Percentiles rank a stretch among this genome's conserved stretches.
These are phyloP conservation scores for Eutypa lata DNA, from an alignment of 2,329 filamentous ascomycete species.

Conservation along the genomic window DNA sequence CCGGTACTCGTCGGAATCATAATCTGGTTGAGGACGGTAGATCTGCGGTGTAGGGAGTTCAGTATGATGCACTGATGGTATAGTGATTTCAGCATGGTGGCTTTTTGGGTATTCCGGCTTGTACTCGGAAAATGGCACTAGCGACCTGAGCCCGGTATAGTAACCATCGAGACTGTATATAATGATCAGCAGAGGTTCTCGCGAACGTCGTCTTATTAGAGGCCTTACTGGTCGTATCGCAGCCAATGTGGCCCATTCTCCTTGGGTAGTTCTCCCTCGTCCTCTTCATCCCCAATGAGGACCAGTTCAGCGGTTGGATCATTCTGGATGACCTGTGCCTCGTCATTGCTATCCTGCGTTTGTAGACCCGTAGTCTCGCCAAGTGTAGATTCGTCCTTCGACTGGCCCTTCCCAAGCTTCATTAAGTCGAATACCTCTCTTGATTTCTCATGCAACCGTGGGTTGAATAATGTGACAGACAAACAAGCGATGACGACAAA, in stretches of 20 bases:
- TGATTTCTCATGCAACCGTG: slow-evolving; percentile 17
- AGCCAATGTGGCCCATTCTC: slow-evolving; percentile 34
- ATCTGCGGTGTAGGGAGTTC: slow-evolving; percentile 42
- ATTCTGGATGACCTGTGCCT: slow-evolving; percentile 4
- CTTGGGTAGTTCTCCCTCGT: slow-evolving; percentile 19
- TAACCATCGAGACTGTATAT: slow-evolving; percentile 69
- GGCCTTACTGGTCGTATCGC: slow-evolving; percentile 40
- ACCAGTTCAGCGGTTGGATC: slow-evolving; percentile 5
- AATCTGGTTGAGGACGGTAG: slow-evolving; percentile 70
- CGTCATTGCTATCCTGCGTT: slow-evolving; percentile 11
- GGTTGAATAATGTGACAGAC: slow-evolving; percentile 37
- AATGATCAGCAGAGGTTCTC: slow-evolving; percentile 10
- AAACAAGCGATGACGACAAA: slow-evolving; percentile 39
- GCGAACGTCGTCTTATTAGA: background rate
- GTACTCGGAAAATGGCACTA: slow-evolving; percentile 63
- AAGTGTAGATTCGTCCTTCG: slow-evolving; percentile 6
- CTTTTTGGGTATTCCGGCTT: slow-evolving; percentile 68
- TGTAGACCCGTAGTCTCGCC: slow-evolving; percentile 13
- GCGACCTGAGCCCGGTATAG: slow-evolving; percentile 70
- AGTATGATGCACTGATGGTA: slow-evolving; percentile 26
- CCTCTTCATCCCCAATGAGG: slow-evolving; percentile 12
- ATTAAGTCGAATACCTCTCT: slow-evolving; percentile 27
- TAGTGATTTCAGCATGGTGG: slow-evolving; percentile 12
- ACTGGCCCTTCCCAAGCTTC: slow-evolving; percentile 18
- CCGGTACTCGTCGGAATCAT: slow-evolving; percentile 54